Evolutionary conservation across 306 rosid genomes (phyloP), one percentile per base, ranked within the genome.

Genomic region (Cyclanthera cordifolia): DNA sequence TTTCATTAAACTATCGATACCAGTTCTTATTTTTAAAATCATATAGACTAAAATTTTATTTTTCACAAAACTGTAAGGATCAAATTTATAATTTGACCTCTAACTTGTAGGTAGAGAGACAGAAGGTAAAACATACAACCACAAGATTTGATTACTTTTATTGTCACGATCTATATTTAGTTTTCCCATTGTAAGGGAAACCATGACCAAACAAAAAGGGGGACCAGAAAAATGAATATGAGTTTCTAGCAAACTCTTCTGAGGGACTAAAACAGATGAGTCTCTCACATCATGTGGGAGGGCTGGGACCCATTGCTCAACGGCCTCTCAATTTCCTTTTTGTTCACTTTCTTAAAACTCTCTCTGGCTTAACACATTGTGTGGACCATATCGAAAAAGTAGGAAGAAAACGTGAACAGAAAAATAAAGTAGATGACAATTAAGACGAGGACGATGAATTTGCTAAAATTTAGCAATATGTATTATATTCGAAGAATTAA

Each of bases 281-380:
- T 34, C 41, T 34, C 41, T 34, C 41, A 34, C 41, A 34, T 34
- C 41, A 5, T 34, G 41, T 34, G 41, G 41, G 41, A 4, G 41
- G 41, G 41, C 41, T 34, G 68, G 68, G 49, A 34, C 49, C 68
- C 69, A 39, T 12, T 19, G 4, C 69, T 34, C 51, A 63, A 63
- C 69, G 30, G 28, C 21, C 19, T 63, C 51, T 63, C 51, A 19
- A 39, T 52, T 63, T 63, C 53, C 67, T 59, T 59, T 59, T 58
- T 58, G 46, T 30, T 58, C 6, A 58, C 23, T 58, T 57, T 57
- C 45, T 32, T 16, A 1, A n/a, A 60, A 17, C 67, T 63, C 52
- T 63, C 21, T 63, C 34, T 41, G 51, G 11, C 19, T 39, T 43
- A 64, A 21, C 34, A 64, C 70, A 64, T 64, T 64, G 54, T 46